phyloP scores from a whole-genome alignment of 176 grass and related monocot genomes.

The Oryza meyeriana region DNA sequence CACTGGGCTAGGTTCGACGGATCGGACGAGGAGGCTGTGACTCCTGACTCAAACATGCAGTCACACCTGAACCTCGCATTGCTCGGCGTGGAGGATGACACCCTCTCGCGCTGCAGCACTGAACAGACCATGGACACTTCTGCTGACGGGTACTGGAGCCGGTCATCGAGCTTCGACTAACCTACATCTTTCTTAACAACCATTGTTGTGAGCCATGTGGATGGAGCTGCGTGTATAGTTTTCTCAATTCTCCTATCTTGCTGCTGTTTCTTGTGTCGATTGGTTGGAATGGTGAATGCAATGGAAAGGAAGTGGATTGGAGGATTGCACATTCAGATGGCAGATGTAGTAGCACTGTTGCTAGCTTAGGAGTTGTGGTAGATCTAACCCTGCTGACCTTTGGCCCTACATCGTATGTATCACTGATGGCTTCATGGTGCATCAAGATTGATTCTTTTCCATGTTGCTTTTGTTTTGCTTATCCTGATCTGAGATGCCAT shows the following conservation, averaged over 20 bases:
- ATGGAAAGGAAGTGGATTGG: not conserved
- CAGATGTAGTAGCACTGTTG: not conserved
- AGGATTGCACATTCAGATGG: conserved; percentile 18
- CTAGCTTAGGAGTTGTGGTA: conserved; percentile 33
- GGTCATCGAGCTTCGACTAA: conserved; percentile 81
- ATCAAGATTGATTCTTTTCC: not conserved
- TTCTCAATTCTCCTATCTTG: not conserved
- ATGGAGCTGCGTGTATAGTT: conserved; percentile 30
- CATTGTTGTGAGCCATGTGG: not conserved
- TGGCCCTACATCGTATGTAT: not conserved
- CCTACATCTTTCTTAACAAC: not conserved
- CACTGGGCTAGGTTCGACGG: conserved; percentile 49
- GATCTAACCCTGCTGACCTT: conserved; percentile 30
- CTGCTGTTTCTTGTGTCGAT: conserved; percentile 32
- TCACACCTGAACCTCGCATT: conserved; percentile 81
- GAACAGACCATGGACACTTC: conserved; percentile 70
- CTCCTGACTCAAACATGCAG: conserved; percentile 53
- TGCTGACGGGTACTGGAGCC: conserved; percentile 80
- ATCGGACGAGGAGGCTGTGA: conserved; percentile 45
- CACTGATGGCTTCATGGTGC: conserved; percentile 4
- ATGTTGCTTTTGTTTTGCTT: not conserved
- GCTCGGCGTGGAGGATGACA: conserved; percentile 79
- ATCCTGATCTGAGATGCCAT: not conserved
- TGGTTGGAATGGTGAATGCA: conserved; percentile 21
- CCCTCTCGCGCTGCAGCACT: conserved; percentile 71